Base-by-base conservation (phyloP, 2,329 filamentous ascomycete genomes). In the Aspergillus pseudonomiae region DNA sequence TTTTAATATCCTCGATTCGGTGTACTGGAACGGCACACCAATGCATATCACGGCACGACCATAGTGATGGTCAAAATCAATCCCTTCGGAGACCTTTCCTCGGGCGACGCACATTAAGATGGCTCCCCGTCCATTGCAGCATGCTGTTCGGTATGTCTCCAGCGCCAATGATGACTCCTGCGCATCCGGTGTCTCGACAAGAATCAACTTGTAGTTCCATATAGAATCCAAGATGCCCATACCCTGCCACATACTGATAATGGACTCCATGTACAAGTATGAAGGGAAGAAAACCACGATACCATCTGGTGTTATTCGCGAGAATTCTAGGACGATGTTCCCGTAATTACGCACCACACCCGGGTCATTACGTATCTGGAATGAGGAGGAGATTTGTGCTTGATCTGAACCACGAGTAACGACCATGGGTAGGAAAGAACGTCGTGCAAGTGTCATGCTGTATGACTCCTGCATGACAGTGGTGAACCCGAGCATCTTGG, bases 251-350 rank as follows among this genome's bases (percentile, higher is more conserved):
- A 97, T 97, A 76, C 91, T 94, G 76, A 99, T 97, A 76, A 98
- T 98, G 59, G 91, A 95, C 76, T 99, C 95, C 95, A 99, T 98
- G 81, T 99, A 99, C 1, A 99, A 86, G 73, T 99, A 99, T 0
- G 93, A 97, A 0, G 95, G 96, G 77, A 99, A 99, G 83, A 99
- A 99, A 45, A 99, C 95, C n/a, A 99, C 95, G 78, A 99, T 89
- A 36, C 95, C 95, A 73, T 99, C 95, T 0, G 95, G 96, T 0
- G 95, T 99, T 68, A 98, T 89, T 77, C 94, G 96, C 60, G 93
- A 92, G 76, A 99, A 98, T 75, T 99, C 95, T 9, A 94, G 95
- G 36, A 99, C 83, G 2, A 99, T 84, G 67, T 90, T 95, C 52
- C 95, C 96, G 71, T 97, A 99, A 77, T 99, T 99, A 55, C 95